phyloP scores from a whole-genome alignment of 1,139 yeast species.

The Blastobotrys persicus region DNA sequence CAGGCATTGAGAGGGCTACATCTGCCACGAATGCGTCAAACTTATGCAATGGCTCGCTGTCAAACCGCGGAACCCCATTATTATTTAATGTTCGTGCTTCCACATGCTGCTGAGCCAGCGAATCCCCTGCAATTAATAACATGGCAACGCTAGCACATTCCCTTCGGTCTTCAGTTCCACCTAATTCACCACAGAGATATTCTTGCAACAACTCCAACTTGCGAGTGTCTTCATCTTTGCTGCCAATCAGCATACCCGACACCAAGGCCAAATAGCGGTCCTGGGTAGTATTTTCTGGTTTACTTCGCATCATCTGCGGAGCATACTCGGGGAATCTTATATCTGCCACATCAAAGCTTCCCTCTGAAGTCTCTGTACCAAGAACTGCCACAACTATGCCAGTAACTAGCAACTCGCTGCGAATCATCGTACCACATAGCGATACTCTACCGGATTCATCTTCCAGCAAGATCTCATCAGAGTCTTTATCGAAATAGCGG shows the following conservation, averaged over 20 bases:
- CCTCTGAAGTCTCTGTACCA: conserved; percentile 83
- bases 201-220: conserved; percentile 61
- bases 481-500: conserved; percentile 53
- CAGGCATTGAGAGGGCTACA: conserved; percentile 58
- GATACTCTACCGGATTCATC: conserved; percentile 91
- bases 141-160: conserved; percentile 43
- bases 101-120: conserved; percentile 45
- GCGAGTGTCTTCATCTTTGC: conserved; percentile 41
- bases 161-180: conserved; percentile 37
- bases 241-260: conserved; percentile 67
- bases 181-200: conserved; percentile 68
- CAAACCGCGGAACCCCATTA: conserved; percentile 26
- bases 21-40: conserved; percentile 62
- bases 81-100: conserved; percentile 23
- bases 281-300: conserved; percentile 10
- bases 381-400: conserved; percentile 83
- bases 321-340: conserved; percentile 65
- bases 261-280: conserved; percentile 54
- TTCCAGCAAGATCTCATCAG: conserved; percentile 70
- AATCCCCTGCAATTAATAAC: conserved; percentile 74
- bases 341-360: conserved; percentile 82
- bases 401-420: conserved; percentile 60
- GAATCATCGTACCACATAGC: conserved; percentile 62
- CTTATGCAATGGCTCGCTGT: conserved; percentile 34
- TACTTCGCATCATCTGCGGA: conserved; percentile 48